Base-by-base conservation (phyloP, 2,329 filamentous ascomycete genomes). In the Xylaria sp. region DNA sequence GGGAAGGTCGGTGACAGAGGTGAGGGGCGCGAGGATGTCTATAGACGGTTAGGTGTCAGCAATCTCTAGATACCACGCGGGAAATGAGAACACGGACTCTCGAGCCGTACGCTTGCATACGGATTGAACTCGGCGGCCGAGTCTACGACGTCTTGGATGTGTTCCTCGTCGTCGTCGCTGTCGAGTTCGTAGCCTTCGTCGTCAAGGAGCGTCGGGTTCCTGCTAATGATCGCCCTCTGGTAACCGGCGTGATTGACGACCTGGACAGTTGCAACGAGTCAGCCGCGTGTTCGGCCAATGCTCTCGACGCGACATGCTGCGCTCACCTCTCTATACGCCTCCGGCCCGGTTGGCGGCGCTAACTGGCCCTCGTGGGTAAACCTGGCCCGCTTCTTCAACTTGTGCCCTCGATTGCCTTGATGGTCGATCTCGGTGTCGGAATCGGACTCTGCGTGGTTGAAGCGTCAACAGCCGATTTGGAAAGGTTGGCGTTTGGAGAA, bases 111-210 rank as follows among this genome's bases (percentile, higher is more conserved):
- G 48, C 86, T 85, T 45, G 86, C 81, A 67, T 92, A 94, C 0
- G 90, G 89, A 63, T 94, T 87, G 46, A 87, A 80, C 60, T 90
- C 86, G 34, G 85, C 81, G n/a, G 85, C 85, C 3, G 81, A 74
- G 42, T 83, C 78, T 44, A 83, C 75, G 39, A 85, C 86, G 44
- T 87, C 83, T 59, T 81, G 80, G 19, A 84, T 71, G 52, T 79
- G 81, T 39, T 87, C 83, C 55, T 86, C 83, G 52, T 89, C 86
- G 54, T 91, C 87, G 57, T 87, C 85, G 67, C 84, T 88, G 39
- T 91, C 87, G 50, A 91, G 76, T 59, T 90, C 85, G 68, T 89
- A 91, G 59, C 90, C 90, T 63, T 93, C 89, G 42, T 90, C 85
- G 72, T 93, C 90, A 61, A 90, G 77, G 43, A 90, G 77, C 9